Evolutionary conservation across 2,329 filamentous ascomycete genomes (phyloP).

Genomic region (Neocatenulostroma microsporum): DNA sequence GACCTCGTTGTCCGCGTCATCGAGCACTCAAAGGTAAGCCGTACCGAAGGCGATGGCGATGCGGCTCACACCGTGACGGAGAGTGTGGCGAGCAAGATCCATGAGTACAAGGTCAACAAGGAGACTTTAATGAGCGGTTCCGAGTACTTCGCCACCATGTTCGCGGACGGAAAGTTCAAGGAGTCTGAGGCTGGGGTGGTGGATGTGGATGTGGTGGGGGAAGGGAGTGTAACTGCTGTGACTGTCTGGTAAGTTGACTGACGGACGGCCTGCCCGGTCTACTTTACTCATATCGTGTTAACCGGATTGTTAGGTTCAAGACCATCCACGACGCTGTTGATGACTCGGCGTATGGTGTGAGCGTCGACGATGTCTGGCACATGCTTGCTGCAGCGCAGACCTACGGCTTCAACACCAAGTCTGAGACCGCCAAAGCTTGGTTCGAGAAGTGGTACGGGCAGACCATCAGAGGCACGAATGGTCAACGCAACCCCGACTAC

Average conservation of each 20-base stretch:
- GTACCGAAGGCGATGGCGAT: conserved; percentile 1
- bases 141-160: conserved; percentile 8
- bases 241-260: too few relatives aligned
- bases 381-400: conserved; percentile 12
- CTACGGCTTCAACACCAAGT: conserved; percentile 10
- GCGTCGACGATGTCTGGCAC: conserved; percentile 12
- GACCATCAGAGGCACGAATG: not conserved
- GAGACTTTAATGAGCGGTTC: not conserved
- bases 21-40: conserved; percentile 7
- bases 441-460: conserved; percentile 11
- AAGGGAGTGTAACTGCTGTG: too few relatives aligned
- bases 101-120: conserved; percentile 15
- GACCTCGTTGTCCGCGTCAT: conserved; percentile 14
- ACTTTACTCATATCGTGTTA: too few relatives aligned
- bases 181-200: conserved; percentile 6
- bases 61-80: not conserved
- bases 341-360: conserved; percentile 2
- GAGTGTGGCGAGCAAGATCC: conserved; percentile 8
- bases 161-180: conserved; percentile 4
- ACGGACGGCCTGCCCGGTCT: too few relatives aligned
- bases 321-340: conserved; percentile 9
- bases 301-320: too few relatives aligned
- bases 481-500: conserved; percentile 6
- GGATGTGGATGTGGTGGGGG: too few relatives aligned
- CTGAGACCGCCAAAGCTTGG: conserved; percentile 6